Evolutionary conservation across 177 flowering plant species (phyloP).

Genomic region (Tripterygium wilfordii): DNA sequence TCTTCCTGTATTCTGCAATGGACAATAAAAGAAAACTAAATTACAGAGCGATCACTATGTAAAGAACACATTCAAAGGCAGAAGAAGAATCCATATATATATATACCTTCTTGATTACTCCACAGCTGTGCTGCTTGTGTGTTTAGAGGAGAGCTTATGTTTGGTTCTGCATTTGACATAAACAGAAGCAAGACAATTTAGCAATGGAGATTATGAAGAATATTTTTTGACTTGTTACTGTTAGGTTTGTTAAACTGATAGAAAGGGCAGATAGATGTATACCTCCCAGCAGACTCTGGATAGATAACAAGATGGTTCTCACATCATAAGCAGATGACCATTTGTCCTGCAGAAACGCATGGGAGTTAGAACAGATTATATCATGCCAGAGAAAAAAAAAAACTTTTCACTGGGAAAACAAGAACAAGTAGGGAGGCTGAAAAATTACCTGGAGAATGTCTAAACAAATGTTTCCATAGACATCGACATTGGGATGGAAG

Average conservation of each 20-base stretch:
- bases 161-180: slow-evolving; percentile 58
- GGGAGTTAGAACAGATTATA: too few relatives aligned
- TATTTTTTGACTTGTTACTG: too few relatives aligned
- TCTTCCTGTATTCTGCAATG: slow-evolving; percentile 81
- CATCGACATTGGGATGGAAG: slow-evolving; percentile 92
- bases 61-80: too few relatives aligned
- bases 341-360: slow-evolving; percentile 69
- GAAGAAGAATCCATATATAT: background rate
- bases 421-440: too few relatives aligned
- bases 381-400: too few relatives aligned
- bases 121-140: slow-evolving; percentile 86
- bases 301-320: slow-evolving; percentile 79
- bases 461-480: slow-evolving; percentile 83
- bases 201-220: too few relatives aligned
- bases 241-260: too few relatives aligned
- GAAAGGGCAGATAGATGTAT: too few relatives aligned
- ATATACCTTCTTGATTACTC: slow-evolving; percentile 83
- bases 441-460: slow-evolving; percentile 98
- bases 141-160: slow-evolving; percentile 87
- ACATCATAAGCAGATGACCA: slow-evolving; percentile 99
- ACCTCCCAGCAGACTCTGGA: slow-evolving; percentile 91
- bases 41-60: background rate
- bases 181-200: slow-evolving; percentile 19
- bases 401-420: too few relatives aligned
- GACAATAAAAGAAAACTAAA: background rate